These are phyloP conservation scores for Persicaria tinctoria DNA, from an alignment of 148 eudicot species.

Conservation along the genomic window DNA sequence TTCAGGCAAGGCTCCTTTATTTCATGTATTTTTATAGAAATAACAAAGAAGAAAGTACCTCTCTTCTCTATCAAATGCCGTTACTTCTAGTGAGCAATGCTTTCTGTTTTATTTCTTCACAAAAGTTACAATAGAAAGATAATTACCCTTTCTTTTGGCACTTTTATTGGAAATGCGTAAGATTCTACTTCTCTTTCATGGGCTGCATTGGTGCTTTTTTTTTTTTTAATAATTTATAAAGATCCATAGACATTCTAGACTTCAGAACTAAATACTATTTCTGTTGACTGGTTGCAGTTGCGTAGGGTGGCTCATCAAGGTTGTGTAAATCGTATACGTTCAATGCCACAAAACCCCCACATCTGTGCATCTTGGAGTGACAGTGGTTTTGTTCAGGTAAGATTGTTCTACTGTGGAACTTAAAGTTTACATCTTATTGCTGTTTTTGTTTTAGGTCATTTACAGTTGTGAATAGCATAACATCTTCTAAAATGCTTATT, in stretches of 20 bases:
- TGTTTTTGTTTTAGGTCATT: neutral
- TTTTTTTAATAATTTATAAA: neutral
- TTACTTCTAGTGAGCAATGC: neutral
- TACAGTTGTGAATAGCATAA: neutral
- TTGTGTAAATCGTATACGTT: constrained; percentile 71
- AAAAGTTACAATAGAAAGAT: neutral
- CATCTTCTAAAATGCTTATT: neutral
- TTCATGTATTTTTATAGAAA: neutral
- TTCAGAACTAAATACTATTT: neutral
- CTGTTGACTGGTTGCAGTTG: constrained; percentile 38
- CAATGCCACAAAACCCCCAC: constrained; percentile 88
- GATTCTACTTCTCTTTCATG: neutral
- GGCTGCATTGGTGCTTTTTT: neutral
- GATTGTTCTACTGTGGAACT: neutral
- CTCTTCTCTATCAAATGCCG: neutral
- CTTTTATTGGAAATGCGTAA: neutral
- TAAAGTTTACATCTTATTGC: neutral
- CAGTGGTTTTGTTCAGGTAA: constrained; percentile 72
- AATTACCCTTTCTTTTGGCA: neutral
- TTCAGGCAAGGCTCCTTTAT: constrained; percentile 50
- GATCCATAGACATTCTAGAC: neutral
- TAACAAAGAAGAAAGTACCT: neutral
- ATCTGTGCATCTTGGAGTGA: constrained; percentile 93
- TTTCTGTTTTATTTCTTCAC: neutral
- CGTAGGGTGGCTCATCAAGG: constrained; percentile 93